phyloP scores from a whole-genome alignment of 2,329 filamentous ascomycete genomes.

The Diaporthe amygdali region DNA sequence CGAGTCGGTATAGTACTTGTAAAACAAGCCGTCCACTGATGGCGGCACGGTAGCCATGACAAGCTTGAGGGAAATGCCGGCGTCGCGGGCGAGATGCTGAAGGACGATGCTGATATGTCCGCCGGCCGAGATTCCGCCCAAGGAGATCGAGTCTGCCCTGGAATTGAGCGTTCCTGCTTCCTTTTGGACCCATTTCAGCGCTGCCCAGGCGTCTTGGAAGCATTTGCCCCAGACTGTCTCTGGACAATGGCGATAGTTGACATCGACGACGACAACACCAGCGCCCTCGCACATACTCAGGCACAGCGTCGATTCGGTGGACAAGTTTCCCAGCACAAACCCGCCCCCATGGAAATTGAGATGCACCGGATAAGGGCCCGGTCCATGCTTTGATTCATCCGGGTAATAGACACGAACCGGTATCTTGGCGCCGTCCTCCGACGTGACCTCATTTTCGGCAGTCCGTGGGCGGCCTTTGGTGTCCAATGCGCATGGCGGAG shows the following conservation, averaged over 20 bases:
- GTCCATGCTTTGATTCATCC: constrained; percentile 33
- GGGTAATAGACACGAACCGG: constrained; percentile 40
- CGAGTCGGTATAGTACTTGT: constrained; percentile 39
- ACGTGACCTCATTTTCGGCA: constrained; percentile 31
- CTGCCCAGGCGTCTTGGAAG: constrained; percentile 43
- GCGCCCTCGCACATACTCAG: constrained; percentile 41
- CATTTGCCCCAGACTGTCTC: constrained; percentile 42
- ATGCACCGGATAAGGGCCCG: constrained; percentile 40
- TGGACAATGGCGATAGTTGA: constrained; percentile 45
- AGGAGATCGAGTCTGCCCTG: constrained; percentile 38
- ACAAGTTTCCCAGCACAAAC: constrained; percentile 42
- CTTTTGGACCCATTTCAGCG: constrained; percentile 38
- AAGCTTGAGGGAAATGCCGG: constrained; percentile 39
- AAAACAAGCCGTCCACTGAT: constrained; percentile 32
- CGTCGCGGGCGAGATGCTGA: constrained; percentile 43
- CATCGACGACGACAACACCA: constrained; percentile 43
- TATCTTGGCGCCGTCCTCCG: constrained; percentile 36
- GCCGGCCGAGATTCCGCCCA: constrained; percentile 45
- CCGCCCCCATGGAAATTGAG: constrained; percentile 45
- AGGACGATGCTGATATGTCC: constrained; percentile 40
- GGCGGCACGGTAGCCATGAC: constrained; percentile 40
- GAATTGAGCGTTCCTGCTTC: constrained; percentile 35
- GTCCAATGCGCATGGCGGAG: constrained; percentile 34
- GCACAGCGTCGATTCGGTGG: constrained; percentile 39
- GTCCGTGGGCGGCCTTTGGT: constrained; percentile 36